These are phyloP conservation scores for Mortierella hygrophila DNA, from an alignment of 192 early-diverging fungal species.

Conservation along the genomic window DNA sequence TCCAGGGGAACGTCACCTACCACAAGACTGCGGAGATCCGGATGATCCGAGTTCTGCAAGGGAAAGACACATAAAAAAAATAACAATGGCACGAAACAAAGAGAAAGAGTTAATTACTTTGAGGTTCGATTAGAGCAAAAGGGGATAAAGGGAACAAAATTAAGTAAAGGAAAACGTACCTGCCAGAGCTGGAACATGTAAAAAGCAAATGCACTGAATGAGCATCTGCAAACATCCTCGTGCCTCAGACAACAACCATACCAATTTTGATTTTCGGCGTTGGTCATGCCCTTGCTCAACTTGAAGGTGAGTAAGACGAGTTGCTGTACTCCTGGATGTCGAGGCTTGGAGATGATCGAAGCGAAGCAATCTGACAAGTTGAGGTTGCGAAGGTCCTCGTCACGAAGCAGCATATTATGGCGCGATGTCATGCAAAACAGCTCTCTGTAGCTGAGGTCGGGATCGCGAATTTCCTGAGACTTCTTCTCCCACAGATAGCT, in stretches of 20 bases:
- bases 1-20: not conserved
- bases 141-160: not conserved
- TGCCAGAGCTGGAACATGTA: slow-evolving; percentile 36
- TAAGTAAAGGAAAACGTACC: slow-evolving; percentile 10
- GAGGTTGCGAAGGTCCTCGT: slow-evolving; percentile 21
- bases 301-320: slow-evolving; percentile 8
- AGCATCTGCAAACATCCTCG: slow-evolving; percentile 19
- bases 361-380: slow-evolving; percentile 21
- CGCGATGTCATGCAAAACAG: slow-evolving; percentile 13
- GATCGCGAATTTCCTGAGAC: not conserved
- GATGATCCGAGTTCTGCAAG: slow-evolving; percentile 9
- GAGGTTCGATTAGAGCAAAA: not conserved
- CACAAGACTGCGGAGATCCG: not conserved
- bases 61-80: too few relatives aligned
- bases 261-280: slow-evolving; percentile 11
- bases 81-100: too few relatives aligned
- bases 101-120: not conserved
- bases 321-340: slow-evolving; percentile 13
- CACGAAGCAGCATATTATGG: slow-evolving; percentile 19
- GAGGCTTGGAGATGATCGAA: slow-evolving; percentile 3
- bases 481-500: slow-evolving; percentile 2
- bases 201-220: slow-evolving; percentile 28
- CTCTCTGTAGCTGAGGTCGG: slow-evolving; percentile 12
- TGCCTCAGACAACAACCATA: slow-evolving; percentile 25
- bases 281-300: slow-evolving; percentile 11